Conservation (phyloP, 192 early-diverging fungal genomes). For the Chytriomyces sp. region DNA sequence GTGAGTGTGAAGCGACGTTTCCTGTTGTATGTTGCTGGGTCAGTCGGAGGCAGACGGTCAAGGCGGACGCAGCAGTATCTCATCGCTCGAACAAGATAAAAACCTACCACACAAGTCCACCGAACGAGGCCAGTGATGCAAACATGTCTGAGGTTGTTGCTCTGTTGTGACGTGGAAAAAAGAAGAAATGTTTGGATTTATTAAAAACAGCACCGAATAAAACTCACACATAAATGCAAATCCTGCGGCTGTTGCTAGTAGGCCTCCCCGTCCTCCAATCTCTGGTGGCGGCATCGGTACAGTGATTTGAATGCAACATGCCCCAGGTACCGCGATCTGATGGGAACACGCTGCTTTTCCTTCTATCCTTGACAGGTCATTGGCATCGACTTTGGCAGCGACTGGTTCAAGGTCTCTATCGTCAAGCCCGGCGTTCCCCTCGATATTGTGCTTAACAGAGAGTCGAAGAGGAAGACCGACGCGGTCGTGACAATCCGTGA, state of each 20-base stretch:
- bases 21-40: conserved; percentile 29
- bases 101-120: conserved; percentile 25
- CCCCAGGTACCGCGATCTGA: neutral
- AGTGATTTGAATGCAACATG: too few relatives aligned
- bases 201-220: neutral
- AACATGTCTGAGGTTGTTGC: neutral
- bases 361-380: conserved; percentile 62
- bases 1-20: conserved; percentile 57
- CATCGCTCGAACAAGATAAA: neutral
- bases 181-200: too few relatives aligned
- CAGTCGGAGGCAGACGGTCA: neutral
- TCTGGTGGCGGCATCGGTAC: neutral
- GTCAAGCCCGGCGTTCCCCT: conserved; percentile 88
- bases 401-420: conserved; percentile 96
- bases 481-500: conserved; percentile 77
- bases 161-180: too few relatives aligned
- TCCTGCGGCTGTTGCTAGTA: neutral
- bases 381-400: conserved; percentile 94
- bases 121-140: conserved; percentile 25
- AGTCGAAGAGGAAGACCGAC: conserved; percentile 93
- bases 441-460: conserved; percentile 94
- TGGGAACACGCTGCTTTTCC: neutral
- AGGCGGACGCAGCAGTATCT: neutral
- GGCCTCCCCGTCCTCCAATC: neutral
- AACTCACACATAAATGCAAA: neutral